Base-by-base conservation (phyloP, 257 asterid species). In the Solanum habrochaites region DNA sequence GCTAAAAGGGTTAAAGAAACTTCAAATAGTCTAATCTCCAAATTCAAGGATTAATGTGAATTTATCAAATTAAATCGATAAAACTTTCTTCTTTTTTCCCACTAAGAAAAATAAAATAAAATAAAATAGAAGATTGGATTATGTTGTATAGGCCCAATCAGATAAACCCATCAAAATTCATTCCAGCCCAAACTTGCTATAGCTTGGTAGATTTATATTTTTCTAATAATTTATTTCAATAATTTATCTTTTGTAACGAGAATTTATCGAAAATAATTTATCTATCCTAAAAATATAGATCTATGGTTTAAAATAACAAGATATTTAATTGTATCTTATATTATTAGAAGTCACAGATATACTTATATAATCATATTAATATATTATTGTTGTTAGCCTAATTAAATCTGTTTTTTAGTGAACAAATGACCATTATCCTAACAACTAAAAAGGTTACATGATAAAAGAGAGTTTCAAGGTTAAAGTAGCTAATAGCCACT, bases 301-400 rank as follows among this genome's bases (percentile, higher is more conserved):
- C 27, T 20, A 56, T 20, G 20, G 4, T 56, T 20, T n/a, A 56
- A 56, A 5, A 11, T 20, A 56, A 56, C 25, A 56, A 7, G 5
- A 56, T 8, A 56, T 56, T 20, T 20, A 56, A 56, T 0, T 2
- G 6, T 20, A 56, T 23, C 5, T 56, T 56, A 56, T 7, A 20
- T 3, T 56, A 1, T 20, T 20, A 56, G 21, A 56, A 20, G 11
- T 2, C 25, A 0, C 11, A 0, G 11, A 20, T 1, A 0, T 56
- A 21, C 67, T 20, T 21, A 23, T 21, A 21, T 21, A 58, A 58
- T 60, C 9, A 60, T 21, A 21, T 18, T 56, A 11, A 56, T 56
- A 56, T 56, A 56, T 56, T 56, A 56, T 23, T 60, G 11, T 4
- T 60, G 13, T 60, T 60, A 2, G 42, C 40, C 23, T 69, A 69